phyloP scores from a whole-genome alignment of 1,139 yeast species.

The Yamadazyma songkhlaensis region DNA sequence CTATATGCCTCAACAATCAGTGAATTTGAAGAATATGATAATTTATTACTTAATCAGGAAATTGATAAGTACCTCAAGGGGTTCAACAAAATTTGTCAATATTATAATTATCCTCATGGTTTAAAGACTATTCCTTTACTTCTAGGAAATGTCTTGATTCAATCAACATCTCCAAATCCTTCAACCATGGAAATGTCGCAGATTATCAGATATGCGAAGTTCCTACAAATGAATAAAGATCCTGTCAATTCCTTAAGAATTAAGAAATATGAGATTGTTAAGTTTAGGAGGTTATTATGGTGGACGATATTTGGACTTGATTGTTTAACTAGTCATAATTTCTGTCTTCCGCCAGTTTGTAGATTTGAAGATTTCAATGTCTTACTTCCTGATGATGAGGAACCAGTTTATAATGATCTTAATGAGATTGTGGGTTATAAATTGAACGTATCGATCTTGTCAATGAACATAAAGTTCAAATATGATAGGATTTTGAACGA shows the following conservation, averaged over 20 bases:
- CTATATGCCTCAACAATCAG: conserved; percentile 54
- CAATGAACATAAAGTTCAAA: conserved; percentile 52
- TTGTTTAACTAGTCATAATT: conserved; percentile 54
- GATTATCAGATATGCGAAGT: conserved; percentile 52
- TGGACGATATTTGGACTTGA: conserved; percentile 66
- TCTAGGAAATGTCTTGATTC: conserved; percentile 51
- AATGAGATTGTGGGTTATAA: conserved; percentile 23
- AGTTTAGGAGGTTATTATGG: conserved; percentile 57
- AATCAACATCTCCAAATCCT: conserved; percentile 56
- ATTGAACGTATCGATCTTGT: conserved; percentile 37
- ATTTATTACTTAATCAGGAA: conserved; percentile 45
- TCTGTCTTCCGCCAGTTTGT: conserved; percentile 57
- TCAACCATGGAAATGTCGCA: conserved; percentile 51
- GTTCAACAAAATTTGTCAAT: conserved; percentile 47
- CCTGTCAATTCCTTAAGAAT: conserved; percentile 51
- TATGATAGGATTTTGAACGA: conserved; percentile 53
- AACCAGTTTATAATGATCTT: conserved; percentile 26
- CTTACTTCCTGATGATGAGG: conserved; percentile 49
- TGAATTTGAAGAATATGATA: conserved; percentile 53
- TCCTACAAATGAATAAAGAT: conserved; percentile 56
- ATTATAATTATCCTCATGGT: conserved; percentile 53
- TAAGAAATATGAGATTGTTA: conserved; percentile 45
- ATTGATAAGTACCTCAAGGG: conserved; percentile 47
- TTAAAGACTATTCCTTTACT: conserved; percentile 44
- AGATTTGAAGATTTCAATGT: conserved; percentile 56